Evolutionary conservation across 179 eudicot species (phyloP), one percentile per base, ranked within the genome.

Genomic region (Beta macrorhiza): DNA sequence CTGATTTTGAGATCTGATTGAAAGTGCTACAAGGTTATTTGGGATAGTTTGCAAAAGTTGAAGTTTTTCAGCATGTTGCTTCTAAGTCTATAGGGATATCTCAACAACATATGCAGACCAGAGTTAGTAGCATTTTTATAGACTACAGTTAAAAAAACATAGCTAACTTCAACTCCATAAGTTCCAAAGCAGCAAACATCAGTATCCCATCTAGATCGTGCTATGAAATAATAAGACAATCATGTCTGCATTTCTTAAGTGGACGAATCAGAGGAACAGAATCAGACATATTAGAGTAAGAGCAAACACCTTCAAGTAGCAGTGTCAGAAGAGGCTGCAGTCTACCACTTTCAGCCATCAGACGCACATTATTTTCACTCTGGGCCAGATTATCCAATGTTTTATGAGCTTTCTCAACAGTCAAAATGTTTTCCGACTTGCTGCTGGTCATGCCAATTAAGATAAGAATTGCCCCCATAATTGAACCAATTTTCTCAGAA

Each of bases 341-440:
- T 91, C 97, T 87, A 68, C 99, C 99, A 88, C 82, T 87, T 82
- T 90, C 95, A 75, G 99, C 99, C 98, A 96, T 96, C 86, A 90
- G 95, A 56, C 89, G 87, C 58, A 94, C 93, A 86, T 94, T 94
- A 80, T 87, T 87, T 86, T 94, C 97, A 84, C 85, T 87, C 72
- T 85, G 88, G 52, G 91, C 97, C 74, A 96, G 87, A 86, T 92
- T 92, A 77, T 88, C 91, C 84, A 96, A 86, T 47, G 93, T 93
- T 83, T 86, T 87, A 68, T 90, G 92, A 78, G 98, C 98, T 84
- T 85, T 92, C 82, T 92, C 96, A 56, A 90, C 92, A 17, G 89
- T 85, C 76, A 81, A 71, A 67, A 86, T 55, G 71, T 89, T 88
- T 84, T 92, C 97, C n/a, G 98, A 91, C 81, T 89, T 92, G 82